Base-by-base conservation (phyloP, 2,329 filamentous ascomycete species). In the Raffaelea arxii region DNA sequence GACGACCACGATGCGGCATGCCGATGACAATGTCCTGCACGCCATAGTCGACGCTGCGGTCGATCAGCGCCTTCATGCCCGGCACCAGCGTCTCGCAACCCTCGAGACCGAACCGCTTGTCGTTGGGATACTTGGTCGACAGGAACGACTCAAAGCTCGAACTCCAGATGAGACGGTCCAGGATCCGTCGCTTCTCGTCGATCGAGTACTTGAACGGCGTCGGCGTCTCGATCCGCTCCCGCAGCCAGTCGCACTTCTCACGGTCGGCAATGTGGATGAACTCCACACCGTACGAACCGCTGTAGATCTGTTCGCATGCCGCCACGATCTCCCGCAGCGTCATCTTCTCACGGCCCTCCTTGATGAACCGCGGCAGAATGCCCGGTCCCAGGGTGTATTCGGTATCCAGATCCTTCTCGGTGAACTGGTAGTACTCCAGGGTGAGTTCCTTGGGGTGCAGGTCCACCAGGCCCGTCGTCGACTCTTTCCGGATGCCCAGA, bases 21-120 rank as follows among this genome's bases (percentile, higher is more conserved):
- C 92, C 92, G 61, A 98, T 98, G 62, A 98, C 86, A 59, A 98
- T 97, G 62, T 98, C 92, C 75, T 97, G 97, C 62, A 98, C 86
- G 49, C 92, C 92, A 61, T 95, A 95, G 65, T 98, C 92, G 57
- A 98, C 92, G 62, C 90, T 96, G 61, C 92, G 86, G 68, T 98
- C 92, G 55, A 98, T 98, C 53, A 98, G 73, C 46, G 92, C 92
- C 76, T 98, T 98, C 92, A 98, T 98, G 65, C 92, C 92, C 24
- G 92, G 92, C 49, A 98, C 94, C 55, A 98, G 77, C 48, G 88
- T 91, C 69, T 98, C 92, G 62, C 90, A 94, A 63, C 92, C 92
- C 71, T 98, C 92, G 24, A 98, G 80, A 70, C 92, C 92, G 68
- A 98, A 98, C 62, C 92, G 87, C 78, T 98, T 98, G 72, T 98